Conservation (phyloP, 164 flowering plant genomes). For the Kalanchoe fedtschenkoi region DNA sequence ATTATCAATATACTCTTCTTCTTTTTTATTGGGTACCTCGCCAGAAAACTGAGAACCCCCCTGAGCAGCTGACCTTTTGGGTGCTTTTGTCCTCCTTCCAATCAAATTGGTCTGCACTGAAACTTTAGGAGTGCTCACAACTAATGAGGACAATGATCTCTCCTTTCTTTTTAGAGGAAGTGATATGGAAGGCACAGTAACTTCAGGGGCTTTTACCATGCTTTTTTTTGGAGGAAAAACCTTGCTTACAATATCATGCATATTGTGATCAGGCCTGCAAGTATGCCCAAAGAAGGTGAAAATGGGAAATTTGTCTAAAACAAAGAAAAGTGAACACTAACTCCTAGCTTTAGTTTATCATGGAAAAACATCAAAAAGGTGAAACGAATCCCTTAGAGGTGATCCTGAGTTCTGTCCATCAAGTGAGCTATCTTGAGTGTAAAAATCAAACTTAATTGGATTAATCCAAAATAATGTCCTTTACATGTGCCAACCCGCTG, state of each 20-base stretch:
- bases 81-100: constrained; percentile 67
- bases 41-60: constrained; percentile 40
- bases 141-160: constrained; percentile 62
- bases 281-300: constrained; percentile 2
- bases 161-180: constrained; percentile 72
- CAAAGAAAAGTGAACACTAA: not conserved
- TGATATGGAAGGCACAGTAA: constrained; percentile 29
- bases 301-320: not conserved
- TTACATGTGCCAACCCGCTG: not conserved
- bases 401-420: too few relatives aligned
- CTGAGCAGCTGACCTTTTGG: constrained; percentile 48
- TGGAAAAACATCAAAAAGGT: not conserved
- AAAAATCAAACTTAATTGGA: not conserved
- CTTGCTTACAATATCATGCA: constrained; percentile 79
- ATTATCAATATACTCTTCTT: constrained; percentile 38
- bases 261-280: constrained; percentile 83
- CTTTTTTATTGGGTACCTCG: constrained; percentile 44
- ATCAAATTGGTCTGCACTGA: constrained; percentile 54
- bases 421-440: too few relatives aligned
- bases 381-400: too few relatives aligned
- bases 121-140: constrained; percentile 53
- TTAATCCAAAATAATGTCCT: not conserved
- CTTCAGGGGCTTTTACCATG: constrained; percentile 53
- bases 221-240: constrained; percentile 67
- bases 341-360: not conserved